A percentile compares a stretch with the other conserved stretches of the same genome.
These are phyloP conservation scores for Pseudomassariella vexata DNA, from an alignment of 2,329 filamentous ascomycete genomes.

Conservation along the genomic window DNA sequence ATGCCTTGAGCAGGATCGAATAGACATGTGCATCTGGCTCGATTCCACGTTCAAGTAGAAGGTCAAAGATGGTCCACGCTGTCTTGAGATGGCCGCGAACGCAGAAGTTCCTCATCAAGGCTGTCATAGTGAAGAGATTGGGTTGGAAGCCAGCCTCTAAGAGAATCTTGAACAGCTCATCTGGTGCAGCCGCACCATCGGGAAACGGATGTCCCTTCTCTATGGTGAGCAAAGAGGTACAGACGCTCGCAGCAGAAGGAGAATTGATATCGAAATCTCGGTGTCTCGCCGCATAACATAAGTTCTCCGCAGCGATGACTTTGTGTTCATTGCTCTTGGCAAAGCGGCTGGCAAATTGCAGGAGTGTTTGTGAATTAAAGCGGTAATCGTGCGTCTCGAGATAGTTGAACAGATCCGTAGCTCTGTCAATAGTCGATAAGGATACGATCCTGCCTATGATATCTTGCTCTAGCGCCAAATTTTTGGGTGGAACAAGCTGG, in stretches of 20 bases:
- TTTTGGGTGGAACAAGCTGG: slow-evolving; percentile 14
- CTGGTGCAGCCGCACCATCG: slow-evolving; percentile 38
- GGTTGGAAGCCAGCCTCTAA: slow-evolving; percentile 56
- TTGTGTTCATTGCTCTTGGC: slow-evolving; percentile 34
- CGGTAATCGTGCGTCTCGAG: slow-evolving; percentile 15
- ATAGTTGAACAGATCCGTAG: slow-evolving; percentile 13
- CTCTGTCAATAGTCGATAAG: slow-evolving; percentile 6
- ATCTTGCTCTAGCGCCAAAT: slow-evolving; percentile 17
- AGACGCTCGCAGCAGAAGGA: slow-evolving; percentile 44
- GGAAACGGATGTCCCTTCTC: slow-evolving; percentile 26
- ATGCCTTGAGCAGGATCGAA: slow-evolving; percentile 64
- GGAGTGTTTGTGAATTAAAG: slow-evolving; percentile 30
- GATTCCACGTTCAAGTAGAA: slow-evolving; percentile 54
- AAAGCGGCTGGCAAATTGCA: slow-evolving; percentile 42
- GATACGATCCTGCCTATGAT: slow-evolving; percentile 13
- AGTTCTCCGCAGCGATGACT: slow-evolving; percentile 34
- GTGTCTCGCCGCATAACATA: slow-evolving; percentile 27
- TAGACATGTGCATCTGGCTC: slow-evolving; percentile 62
- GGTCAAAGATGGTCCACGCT: slow-evolving; percentile 59
- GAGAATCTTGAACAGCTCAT: slow-evolving; percentile 49
- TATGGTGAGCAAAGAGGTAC: slow-evolving; percentile 51
- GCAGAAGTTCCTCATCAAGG: slow-evolving; percentile 67
- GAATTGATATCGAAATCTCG: slow-evolving; percentile 39
- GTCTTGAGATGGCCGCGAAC: slow-evolving; percentile 56
- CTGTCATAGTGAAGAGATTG: slow-evolving; percentile 58